phyloP scores from a whole-genome alignment of 2,329 filamentous ascomycete species.

The Blumeria hordei region DNA sequence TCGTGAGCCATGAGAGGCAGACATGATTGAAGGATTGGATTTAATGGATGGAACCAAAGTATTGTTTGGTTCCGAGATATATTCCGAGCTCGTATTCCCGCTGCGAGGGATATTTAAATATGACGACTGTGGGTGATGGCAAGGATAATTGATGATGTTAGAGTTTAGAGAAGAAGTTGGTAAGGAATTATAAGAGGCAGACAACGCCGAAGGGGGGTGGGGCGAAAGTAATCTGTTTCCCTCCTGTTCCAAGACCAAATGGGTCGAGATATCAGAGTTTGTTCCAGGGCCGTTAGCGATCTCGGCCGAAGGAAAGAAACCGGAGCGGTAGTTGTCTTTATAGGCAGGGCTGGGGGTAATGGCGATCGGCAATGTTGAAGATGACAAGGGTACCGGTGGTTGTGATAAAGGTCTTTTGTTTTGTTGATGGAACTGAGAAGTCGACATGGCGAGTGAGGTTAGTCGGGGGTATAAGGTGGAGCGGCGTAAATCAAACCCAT shows the following conservation, averaged over 20 bases:
- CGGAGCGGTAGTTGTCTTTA: background rate
- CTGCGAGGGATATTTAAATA: background rate
- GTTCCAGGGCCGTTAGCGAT: background rate
- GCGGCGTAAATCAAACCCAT: background rate
- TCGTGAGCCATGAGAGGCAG: background rate
- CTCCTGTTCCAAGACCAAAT: no score
- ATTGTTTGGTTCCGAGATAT: background rate
- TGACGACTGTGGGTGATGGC: background rate
- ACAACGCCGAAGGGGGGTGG: background rate
- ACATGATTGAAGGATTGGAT: background rate
- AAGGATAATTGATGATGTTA: background rate
- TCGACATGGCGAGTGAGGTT: background rate
- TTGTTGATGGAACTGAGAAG: background rate
- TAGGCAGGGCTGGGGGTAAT: background rate
- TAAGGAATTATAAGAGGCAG: background rate
- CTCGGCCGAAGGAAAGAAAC: background rate
- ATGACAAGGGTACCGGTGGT: background rate
- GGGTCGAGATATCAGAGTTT: background rate
- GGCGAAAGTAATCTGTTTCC: no score
- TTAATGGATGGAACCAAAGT: background rate
- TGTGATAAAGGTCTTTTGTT: background rate
- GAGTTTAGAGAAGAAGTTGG: background rate
- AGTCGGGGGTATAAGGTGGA: background rate
- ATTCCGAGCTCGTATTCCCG: background rate
- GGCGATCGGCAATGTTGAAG: background rate